Base-by-base conservation (phyloP, 2,329 filamentous ascomycete species). In the Colletotrichum nymphaeae region DNA sequence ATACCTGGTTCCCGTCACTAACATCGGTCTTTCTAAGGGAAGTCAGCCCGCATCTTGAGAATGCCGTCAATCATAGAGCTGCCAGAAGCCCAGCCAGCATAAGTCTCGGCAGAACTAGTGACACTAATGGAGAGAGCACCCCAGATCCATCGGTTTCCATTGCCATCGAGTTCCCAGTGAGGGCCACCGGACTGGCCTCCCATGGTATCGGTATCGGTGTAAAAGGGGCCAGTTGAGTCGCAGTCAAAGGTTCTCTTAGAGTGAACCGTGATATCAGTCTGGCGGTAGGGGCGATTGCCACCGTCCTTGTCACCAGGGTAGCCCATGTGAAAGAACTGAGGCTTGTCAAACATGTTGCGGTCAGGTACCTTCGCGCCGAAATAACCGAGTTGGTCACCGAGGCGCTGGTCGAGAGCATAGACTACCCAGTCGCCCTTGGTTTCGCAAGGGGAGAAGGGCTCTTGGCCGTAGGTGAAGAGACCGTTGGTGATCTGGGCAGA, bases 341-440 rank as follows among this genome's bases (percentile, higher is more conserved):
- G 69, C 52, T 56, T 69, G 42, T 75, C 70, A 8, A 71, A 24
- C 42, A 60, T 55, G n/a, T 24, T 63, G 19, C 37, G 55, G 26
- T 75, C 72, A 16, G 72, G 67, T 6, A 66, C 35, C 62, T 66
- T 67, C 58, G 73, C 76, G 30, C 77, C 76, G 28, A 79, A 74
- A 55, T 72, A 78, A 24, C 78, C 77, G 11, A 70, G 65, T 11
- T 69, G 12, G 28, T 79, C 78, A 35, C 78, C 78, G 5, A 79
- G 74, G 32, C 77, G 76, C 11, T 75, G 32, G 63, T 77, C 74
- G 49, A 79, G 69, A 59, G 78, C 72, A 32, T 77, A 68, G 59
- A 79, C 75, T 60, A 76, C 74, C 76, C 78, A 79, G 76, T 79
- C 78, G 16, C 69, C 69, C 71, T 77, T 76, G 68, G 58, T 75